Conservation (phyloP, 2,329 filamentous ascomycete species). For the Lizonia empirigonia region DNA sequence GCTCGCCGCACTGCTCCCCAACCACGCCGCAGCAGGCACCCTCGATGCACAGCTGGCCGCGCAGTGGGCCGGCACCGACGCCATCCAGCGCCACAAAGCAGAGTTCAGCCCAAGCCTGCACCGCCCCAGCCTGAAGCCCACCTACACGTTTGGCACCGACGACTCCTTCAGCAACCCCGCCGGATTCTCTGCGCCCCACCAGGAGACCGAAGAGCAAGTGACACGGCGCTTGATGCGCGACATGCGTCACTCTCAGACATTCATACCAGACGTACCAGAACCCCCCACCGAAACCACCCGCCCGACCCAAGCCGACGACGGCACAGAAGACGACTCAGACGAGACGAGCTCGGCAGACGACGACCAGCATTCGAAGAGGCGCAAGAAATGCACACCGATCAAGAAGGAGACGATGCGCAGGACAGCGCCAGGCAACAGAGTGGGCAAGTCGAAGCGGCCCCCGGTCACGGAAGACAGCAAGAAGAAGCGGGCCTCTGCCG, state of each 20-base stretch:
- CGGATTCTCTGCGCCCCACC: constrained; percentile 33
- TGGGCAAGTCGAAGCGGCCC: constrained; percentile 31
- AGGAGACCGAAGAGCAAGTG: constrained; percentile 32
- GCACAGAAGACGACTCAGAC: constrained; percentile 32
- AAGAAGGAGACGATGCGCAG: constrained; percentile 30
- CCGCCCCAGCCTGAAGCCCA: constrained; percentile 32
- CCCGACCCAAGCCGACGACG: constrained; percentile 5
- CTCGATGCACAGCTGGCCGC: constrained; percentile 38
- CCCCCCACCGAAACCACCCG: constrained; percentile 13
- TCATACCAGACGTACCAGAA: constrained; percentile 16
- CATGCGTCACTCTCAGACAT: constrained; percentile 27
- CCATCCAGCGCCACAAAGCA: constrained; percentile 23
- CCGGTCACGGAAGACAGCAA: constrained; percentile 30
- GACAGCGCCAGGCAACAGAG: constrained; percentile 14
- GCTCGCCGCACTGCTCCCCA: constrained; percentile 37
- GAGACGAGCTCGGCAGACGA: constrained; percentile 29
- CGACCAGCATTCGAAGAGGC: constrained; percentile 33
- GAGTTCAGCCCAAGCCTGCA: constrained; percentile 25
- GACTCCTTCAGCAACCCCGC: constrained; percentile 41
- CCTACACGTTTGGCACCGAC: constrained; percentile 46
- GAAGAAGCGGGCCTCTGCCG: constrained; percentile 35
- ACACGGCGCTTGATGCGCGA: constrained; percentile 34
- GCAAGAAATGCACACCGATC: constrained; percentile 29
- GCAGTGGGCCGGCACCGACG: constrained; percentile 32
- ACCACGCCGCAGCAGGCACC: constrained; percentile 34